Evolutionary conservation across 2,329 filamentous ascomycete species (phyloP).

Genomic region (Acrodontium crateriforme): DNA sequence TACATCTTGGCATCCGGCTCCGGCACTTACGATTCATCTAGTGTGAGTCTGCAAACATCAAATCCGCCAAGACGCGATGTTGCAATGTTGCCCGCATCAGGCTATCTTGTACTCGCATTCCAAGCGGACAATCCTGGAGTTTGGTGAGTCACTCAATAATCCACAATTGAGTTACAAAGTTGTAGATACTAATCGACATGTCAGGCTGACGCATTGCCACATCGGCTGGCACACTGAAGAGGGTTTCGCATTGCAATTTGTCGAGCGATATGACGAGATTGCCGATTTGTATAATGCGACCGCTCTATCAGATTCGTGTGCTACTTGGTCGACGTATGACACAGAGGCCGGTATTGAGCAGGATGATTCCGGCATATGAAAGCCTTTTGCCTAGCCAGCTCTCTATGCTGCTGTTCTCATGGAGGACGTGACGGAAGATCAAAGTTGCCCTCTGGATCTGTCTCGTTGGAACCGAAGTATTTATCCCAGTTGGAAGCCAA

Average conservation of each 20-base stretch:
- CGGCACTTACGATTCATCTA: constrained; percentile 22
- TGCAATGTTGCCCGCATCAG: constrained; percentile 18
- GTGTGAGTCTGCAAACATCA: constrained; percentile 17
- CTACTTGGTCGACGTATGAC: constrained; percentile 2
- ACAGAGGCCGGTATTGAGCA: constrained; percentile 1
- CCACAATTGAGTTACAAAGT: too few species aligned
- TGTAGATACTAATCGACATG: constrained; percentile 3
- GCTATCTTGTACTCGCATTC: constrained; percentile 22
- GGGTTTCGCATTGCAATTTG: constrained; percentile 18
- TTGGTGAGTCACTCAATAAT: constrained; percentile 17
- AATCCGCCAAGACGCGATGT: constrained; percentile 22
- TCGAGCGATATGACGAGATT: constrained; percentile 9
- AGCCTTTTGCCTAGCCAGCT: too few species aligned
- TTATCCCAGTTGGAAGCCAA: too few species aligned
- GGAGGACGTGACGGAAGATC: too few species aligned
- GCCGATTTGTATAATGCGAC: constrained; percentile 2
- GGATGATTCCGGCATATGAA: constrained; percentile 1
- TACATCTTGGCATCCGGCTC: constrained; percentile 26
- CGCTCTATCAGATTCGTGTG: constrained; percentile 1
- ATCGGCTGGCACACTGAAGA: constrained; percentile 20
- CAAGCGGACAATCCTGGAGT: constrained; percentile 21
- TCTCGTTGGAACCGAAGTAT: too few species aligned
- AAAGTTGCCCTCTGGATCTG: too few species aligned
- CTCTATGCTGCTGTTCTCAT: too few species aligned
- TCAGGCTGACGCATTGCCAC: constrained; percentile 13